Evolutionary conservation across 108 stramenopile genomes (phyloP), one percentile per base, ranked within the genome.

Genomic region (Ochromonas danica): DNA sequence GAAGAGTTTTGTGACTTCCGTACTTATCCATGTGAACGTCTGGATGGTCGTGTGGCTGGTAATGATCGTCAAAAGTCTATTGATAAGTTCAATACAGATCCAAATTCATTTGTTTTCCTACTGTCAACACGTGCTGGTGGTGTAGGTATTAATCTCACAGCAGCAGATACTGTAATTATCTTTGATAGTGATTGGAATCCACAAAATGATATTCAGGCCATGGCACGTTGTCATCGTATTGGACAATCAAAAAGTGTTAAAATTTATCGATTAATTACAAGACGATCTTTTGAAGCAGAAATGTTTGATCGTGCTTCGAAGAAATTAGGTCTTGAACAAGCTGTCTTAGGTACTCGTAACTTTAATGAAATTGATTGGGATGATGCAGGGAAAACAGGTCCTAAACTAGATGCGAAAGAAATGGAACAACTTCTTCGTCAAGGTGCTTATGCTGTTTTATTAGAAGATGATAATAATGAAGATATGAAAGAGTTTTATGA

Each of bases 281-380:
- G 95, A 39, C 40, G 74, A n/a, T 91, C 93, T 63, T 99, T 97
- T 62, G 98, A 99, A 85, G 89, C 91, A 79, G 96, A 97, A 79
- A 99, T 99, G 98, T 95, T 99, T 80, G 96, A 97, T 43, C 90
- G 96, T 31, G 98, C 98, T 3, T 91, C 91, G 62, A 94, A 90
- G 82, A 99, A 99, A 85, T 90, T 99, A 36, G 98, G 98, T 6
- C 88, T 99, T n/a, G 97, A 99, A 86, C 98, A 98, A 79, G 98
- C 98, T 35, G 92, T 99, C 2, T 88, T 99, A 14, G 97, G 97
- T 30, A 95, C 95, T 1, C 91, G 94, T 70, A 92, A 89, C 27
- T 89, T 92, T 81, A 90, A 91, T 1, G 89, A 91, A 27, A 91
- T 91, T n/a, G 93, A 93, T 80, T 92, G 90, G 0, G 65, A 39